These are phyloP conservation scores for Entophlyctis helioformis DNA, from an alignment of 192 early-diverging fungal species.

Conservation along the genomic window DNA sequence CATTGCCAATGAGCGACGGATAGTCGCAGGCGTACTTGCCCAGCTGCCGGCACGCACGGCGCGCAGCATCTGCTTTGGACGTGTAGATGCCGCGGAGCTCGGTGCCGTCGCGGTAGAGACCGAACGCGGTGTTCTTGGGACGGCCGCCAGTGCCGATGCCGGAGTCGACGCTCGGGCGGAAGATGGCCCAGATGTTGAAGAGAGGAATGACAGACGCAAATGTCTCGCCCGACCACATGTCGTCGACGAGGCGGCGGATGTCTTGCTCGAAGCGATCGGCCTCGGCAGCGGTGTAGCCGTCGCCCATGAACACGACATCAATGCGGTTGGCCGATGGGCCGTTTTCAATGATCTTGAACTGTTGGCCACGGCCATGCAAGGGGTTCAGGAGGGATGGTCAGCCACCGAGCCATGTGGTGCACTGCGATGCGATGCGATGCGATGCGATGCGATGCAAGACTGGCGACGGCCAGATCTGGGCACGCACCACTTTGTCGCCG, in stretches of 20 bases:
- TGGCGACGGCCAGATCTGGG: too few relatives aligned
- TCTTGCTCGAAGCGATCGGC: slow-evolving; percentile 36
- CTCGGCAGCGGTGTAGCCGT: slow-evolving; percentile 42
- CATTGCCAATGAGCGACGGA: slow-evolving; percentile 47
- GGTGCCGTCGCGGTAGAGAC: slow-evolving; percentile 50
- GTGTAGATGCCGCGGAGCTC: slow-evolving; percentile 48
- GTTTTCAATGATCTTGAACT: slow-evolving; percentile 25
- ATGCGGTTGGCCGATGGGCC: slow-evolving; percentile 42
- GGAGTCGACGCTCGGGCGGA: slow-evolving; percentile 28
- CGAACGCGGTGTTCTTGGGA: slow-evolving; percentile 41
- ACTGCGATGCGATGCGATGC: too few relatives aligned
- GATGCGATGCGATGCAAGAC: too few relatives aligned
- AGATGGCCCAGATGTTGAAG: slow-evolving; percentile 46
- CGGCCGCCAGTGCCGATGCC: slow-evolving; percentile 40
- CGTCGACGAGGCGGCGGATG: slow-evolving; percentile 35
- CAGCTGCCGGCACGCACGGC: slow-evolving; percentile 30
- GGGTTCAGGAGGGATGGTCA: too few relatives aligned
- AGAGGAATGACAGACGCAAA: slow-evolving; percentile 41
- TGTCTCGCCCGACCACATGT: slow-evolving; percentile 44
- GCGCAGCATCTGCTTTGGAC: slow-evolving; percentile 31
- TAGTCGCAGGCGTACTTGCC: slow-evolving; percentile 46
- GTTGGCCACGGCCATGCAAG: too few relatives aligned
- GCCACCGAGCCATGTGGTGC: too few relatives aligned
- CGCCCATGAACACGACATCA: slow-evolving; percentile 51
- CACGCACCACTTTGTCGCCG: too few relatives aligned